phyloP scores from a whole-genome alignment of 768 basidiomycete species.

The Russula virescens region DNA sequence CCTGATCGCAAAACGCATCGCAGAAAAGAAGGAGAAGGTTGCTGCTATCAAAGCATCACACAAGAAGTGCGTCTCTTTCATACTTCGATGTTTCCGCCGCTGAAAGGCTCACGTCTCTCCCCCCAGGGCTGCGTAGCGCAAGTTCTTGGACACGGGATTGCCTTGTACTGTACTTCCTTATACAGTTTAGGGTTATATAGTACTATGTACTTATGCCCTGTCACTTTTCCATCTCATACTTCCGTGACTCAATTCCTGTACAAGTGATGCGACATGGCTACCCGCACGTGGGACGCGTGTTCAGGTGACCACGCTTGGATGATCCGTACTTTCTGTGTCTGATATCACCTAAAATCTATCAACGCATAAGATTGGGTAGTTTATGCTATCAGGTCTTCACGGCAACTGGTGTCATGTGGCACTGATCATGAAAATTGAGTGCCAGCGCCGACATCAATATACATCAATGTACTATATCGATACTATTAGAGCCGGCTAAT shows the following conservation, averaged over 20 bases:
- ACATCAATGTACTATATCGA: no score
- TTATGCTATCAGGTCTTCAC: no score
- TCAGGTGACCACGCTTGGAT: not conserved
- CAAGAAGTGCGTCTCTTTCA: constrained; percentile 47
- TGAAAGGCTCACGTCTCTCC: not conserved
- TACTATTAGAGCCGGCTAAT: no score
- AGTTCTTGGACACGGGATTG: not conserved
- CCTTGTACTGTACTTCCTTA: constrained; percentile 14
- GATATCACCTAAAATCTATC: not conserved
- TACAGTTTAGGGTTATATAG: constrained; percentile 15
- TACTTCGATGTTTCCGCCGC: not conserved
- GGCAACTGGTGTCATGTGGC: no score
- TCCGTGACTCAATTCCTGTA: constrained; percentile 6
- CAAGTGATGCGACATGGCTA: constrained; percentile 5
- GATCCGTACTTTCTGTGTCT: not conserved
- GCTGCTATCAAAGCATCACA: constrained; percentile 85
- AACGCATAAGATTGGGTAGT: not conserved
- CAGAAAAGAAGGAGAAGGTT: constrained; percentile 89
- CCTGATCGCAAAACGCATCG: constrained; percentile 80
- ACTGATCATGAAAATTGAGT: no score
- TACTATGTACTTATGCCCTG: constrained; percentile 20
- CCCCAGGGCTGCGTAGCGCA: constrained; percentile 19
- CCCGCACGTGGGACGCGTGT: not conserved
- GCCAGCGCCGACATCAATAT: no score
- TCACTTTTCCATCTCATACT: constrained; percentile 12